Evolutionary conservation across 805 yeast species (phyloP), one percentile per base, ranked within the genome.

Genomic region (Pichia eremophila): DNA sequence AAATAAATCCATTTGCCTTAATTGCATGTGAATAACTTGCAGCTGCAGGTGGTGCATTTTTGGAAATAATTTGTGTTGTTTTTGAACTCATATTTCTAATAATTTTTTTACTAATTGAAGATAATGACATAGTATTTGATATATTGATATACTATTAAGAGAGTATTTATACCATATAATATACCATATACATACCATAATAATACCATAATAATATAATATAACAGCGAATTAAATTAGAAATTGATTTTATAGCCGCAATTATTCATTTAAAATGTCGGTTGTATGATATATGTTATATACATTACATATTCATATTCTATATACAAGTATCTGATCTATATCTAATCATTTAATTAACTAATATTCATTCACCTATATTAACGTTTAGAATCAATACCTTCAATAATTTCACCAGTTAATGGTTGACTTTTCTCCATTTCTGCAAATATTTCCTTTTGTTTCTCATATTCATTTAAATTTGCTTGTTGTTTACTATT

Each of bases 21-120:
- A 90, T 78, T 43, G 98, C 99, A 69, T 93, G 99, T 29, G 96
- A 87, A 68, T 91, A 91, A 14, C 96, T 80, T 37, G 96, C 98
- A 39, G 96, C 96, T 51, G 98, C 96, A 50, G 95, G 89, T 56
- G 99, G 98, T 36, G 98, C 96, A 56, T 72, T 72, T 53, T 79
- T 72, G 45, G 95, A 79, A 58, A 75, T 73, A 50, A 87, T 69
- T 48, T 73, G 68, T 40, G 69, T 65, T 44, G 69, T 56, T 44
- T 54, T 54, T 29, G 70, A 55, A 40, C 66, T 57, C 68, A 65
- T 64, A 57, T 49, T 51, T 48, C 52, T 54, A 28, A 36, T 49
- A 36, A 51, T 51, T 43, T 50, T 53, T 48, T 44, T 54, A 18
- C 39, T n/a, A 12, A 43, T 22, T 22, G 25, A 22, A 22, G 25